These are phyloP conservation scores for Fusarium sp. DNA, from an alignment of 2,329 filamentous ascomycete genomes.

Conservation along the genomic window DNA sequence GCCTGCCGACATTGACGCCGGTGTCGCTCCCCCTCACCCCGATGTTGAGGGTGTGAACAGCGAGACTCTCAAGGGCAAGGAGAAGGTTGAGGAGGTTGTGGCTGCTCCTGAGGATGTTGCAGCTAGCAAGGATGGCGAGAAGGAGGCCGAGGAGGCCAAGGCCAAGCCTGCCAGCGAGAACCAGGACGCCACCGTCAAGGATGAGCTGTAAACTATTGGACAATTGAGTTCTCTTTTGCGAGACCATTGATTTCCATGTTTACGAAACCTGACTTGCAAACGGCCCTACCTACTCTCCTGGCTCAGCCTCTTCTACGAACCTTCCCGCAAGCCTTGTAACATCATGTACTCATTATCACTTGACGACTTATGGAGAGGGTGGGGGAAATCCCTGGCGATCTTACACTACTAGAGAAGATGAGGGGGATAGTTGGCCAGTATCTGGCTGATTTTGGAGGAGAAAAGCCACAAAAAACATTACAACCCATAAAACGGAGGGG, in stretches of 20 bases:
- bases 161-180: slow-evolving; percentile 70
- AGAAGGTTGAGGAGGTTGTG: slow-evolving; percentile 48
- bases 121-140: slow-evolving; percentile 65
- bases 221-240: background rate
- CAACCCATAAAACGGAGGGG: slow-evolving; percentile 28
- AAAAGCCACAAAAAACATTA: slow-evolving; percentile 19
- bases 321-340: slow-evolving; percentile 31
- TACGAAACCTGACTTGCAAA: background rate
- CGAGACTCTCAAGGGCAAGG: slow-evolving; percentile 60
- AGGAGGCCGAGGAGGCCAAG: slow-evolving; percentile 61
- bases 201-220: slow-evolving; percentile 47
- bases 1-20: slow-evolving; percentile 49
- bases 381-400: slow-evolving; percentile 14
- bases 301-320: slow-evolving; percentile 1
- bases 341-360: slow-evolving; percentile 42
- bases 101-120: slow-evolving; percentile 48
- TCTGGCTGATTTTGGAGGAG: slow-evolving; percentile 10
- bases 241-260: background rate
- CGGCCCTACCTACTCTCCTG: background rate
- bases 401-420: slow-evolving; percentile 17
- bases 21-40: slow-evolving; percentile 65
- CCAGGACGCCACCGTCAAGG: slow-evolving; percentile 62
- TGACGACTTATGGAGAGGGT: slow-evolving; percentile 40
- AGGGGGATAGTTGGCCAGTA: background rate
- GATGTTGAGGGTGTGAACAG: slow-evolving; percentile 68